Base-by-base conservation (phyloP, 75 land plant species). In the Cryptomeria japonica region DNA sequence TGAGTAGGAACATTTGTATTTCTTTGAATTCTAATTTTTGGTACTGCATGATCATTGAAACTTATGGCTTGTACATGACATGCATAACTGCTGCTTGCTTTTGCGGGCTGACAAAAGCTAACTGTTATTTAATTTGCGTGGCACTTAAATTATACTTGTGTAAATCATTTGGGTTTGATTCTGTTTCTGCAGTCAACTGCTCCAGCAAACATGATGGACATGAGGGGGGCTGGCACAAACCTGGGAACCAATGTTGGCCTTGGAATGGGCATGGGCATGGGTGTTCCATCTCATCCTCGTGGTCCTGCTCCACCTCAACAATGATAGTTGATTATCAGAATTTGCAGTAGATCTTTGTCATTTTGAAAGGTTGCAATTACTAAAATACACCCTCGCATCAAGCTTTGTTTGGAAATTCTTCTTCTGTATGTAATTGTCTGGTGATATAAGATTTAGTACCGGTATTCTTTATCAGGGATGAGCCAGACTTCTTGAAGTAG, bases 141-240 rank as follows among this genome's bases (percentile, higher is more conserved):
- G 44, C 12, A 44, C 22, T 39, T 82, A 31, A 32, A 73, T 12
- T 73, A 73, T 34, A 73, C 28, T 73, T 34, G 15, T 73, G 15
- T 34, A 32, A 2, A 73, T 31, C 32, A 32, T 34, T 34, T 73
- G 77, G 12, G 37, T 73, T 73, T 73, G 37, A 13, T 84, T 84
- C 28, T 88, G 76, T 58, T 84, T 86, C n/a, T 90, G 83, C 91
- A 90, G 91, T 68, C 90, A 58, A 76, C 41, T 85, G 89, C 83
- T n/a, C 84, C 91, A 53, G 87, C 55, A 85, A 88, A 88, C 51
- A 88, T 90, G 91, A 90, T 90, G 80, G 91, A 90, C 84, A 72
- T 85, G 84, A 86, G 91, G 36, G 86, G 86, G 38, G 41, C 86
- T 34, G 86, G 86, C 4, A 51, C 86, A 44, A 90, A 76, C 77